Percentiles rank a stretch among this genome's conserved stretches.
Conservation (phyloP, 345 rosid genomes). For the Salix exigua region DNA sequence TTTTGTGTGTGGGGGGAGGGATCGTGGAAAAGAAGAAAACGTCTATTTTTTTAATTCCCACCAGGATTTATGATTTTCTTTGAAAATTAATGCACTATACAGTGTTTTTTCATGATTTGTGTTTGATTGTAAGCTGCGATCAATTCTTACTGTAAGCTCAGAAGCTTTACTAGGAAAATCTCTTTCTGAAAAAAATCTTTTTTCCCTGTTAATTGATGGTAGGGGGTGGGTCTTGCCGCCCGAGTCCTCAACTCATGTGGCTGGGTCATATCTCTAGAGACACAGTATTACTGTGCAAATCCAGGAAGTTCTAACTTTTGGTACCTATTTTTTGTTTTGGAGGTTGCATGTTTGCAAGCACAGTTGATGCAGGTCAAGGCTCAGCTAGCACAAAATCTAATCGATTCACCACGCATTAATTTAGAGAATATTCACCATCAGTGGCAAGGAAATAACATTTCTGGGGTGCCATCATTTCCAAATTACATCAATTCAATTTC, state of each 20-base stretch:
- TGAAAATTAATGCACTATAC: neutral
- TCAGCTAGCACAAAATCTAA: conserved; percentile 51
- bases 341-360: conserved; percentile 85
- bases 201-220: neutral
- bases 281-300: neutral
- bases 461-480: conserved; percentile 27
- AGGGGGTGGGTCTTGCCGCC: neutral
- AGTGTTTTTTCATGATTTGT: neutral
- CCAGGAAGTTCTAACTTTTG: neutral
- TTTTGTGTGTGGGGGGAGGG: neutral
- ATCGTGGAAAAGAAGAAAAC: neutral
- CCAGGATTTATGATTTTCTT: neutral
- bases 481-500: conserved; percentile 50
- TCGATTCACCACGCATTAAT: conserved; percentile 23
- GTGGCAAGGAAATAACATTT: conserved; percentile 32
- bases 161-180: neutral
- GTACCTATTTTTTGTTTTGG: neutral
- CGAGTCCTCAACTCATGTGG: neutral
- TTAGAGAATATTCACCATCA: conserved; percentile 19
- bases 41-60: neutral
- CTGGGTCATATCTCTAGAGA: neutral
- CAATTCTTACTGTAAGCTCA: neutral
- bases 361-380: conserved; percentile 87
- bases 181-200: neutral
- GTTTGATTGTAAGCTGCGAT: neutral